Conservation (phyloP, 768 basidiomycete genomes). For the Lactarius hatsudake region DNA sequence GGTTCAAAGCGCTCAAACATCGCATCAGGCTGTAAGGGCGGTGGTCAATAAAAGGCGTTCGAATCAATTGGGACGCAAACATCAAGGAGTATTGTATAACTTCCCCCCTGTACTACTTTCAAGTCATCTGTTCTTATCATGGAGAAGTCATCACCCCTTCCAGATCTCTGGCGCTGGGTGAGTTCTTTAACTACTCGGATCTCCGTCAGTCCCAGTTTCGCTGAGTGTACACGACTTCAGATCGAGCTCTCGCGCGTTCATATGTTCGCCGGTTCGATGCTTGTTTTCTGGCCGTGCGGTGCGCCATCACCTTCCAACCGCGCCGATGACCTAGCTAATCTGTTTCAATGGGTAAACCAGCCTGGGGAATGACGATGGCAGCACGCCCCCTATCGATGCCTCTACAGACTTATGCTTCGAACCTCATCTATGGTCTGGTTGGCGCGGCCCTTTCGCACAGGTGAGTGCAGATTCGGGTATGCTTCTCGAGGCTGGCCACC, state of each 20-base stretch:
- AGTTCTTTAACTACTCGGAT: neutral
- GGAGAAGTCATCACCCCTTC: neutral
- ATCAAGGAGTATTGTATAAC: neutral
- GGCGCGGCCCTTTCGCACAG: constrained; percentile 11
- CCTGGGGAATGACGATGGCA: constrained; percentile 29
- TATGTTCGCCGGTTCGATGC: constrained; percentile 26
- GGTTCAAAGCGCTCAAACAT: neutral
- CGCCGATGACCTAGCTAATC: neutral
- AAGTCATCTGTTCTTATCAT: neutral
- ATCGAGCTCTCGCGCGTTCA: constrained; percentile 31
- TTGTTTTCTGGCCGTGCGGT: constrained; percentile 30
- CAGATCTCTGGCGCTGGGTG: constrained; percentile 11
- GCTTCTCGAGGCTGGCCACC: neutral
- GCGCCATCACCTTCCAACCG: neutral
- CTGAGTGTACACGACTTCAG: neutral
- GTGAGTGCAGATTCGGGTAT: neutral
- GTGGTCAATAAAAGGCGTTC: neutral
- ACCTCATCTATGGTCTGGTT: constrained; percentile 7
- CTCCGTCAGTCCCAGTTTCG: neutral
- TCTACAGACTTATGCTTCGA: constrained; percentile 2
- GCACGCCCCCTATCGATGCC: constrained; percentile 24
- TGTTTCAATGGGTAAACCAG: constrained; percentile 5
- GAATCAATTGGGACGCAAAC: neutral
- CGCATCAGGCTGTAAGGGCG: neutral
- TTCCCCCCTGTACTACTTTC: neutral